Conservation (phyloP, 2,329 filamentous ascomycete genomes). For the Aspergillus unguis region DNA sequence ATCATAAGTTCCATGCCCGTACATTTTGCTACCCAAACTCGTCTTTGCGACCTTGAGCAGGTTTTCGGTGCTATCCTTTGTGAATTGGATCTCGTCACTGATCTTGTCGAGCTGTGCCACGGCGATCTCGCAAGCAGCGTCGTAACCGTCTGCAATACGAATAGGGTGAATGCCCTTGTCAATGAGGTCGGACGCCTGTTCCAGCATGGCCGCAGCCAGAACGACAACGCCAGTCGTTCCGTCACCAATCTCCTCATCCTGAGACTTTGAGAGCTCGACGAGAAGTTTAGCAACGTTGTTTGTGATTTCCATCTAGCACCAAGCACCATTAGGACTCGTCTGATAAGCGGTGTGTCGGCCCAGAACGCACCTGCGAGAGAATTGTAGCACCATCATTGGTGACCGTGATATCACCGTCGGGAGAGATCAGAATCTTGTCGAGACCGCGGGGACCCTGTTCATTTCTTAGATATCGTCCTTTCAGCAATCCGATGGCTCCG, state of each 20-base stretch:
- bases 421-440: conserved; percentile 98
- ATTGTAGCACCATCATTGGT: conserved; percentile 99
- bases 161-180: conserved; percentile 99
- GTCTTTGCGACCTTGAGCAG: conserved; percentile 93
- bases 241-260: conserved; percentile 98
- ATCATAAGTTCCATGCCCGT: conserved; percentile 1
- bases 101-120: conserved; percentile 89
- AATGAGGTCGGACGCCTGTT: conserved; percentile 95
- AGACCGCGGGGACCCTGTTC: conserved; percentile 78
- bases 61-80: conserved; percentile 74
- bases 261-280: conserved; percentile 95
- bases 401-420: conserved; percentile 97
- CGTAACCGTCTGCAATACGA: conserved; percentile 95
- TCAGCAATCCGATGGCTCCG: conserved; percentile 15
- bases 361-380: conserved; percentile 62
- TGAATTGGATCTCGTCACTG: conserved; percentile 85
- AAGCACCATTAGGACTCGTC: background rate
- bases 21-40: conserved; percentile 94
- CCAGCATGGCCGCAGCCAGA: conserved; percentile 85
- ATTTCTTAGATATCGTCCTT: conserved; percentile 5
- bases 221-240: conserved; percentile 98
- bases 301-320: conserved; percentile 83
- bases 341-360: background rate
- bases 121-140: conserved; percentile 95
- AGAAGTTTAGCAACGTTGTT: conserved; percentile 97